Conservation (phyloP, 2,329 filamentous ascomycete species). For the Didymella arachidicola region DNA sequence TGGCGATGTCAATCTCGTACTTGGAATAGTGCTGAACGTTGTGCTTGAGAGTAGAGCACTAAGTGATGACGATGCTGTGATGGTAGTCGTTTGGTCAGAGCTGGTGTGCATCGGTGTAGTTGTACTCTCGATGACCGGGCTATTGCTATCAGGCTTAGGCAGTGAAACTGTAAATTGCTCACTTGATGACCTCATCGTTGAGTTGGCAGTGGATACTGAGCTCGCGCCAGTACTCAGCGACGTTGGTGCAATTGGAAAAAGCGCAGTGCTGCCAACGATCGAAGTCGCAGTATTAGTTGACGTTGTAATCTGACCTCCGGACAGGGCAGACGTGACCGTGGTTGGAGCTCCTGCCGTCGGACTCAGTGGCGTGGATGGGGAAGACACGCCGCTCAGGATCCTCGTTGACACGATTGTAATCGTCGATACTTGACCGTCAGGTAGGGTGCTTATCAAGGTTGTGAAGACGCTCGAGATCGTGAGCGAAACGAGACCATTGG, state of each 20-base stretch:
- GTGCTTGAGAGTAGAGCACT: neutral
- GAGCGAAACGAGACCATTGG: neutral
- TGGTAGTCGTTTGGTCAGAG: neutral
- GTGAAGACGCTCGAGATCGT: constrained; percentile 2
- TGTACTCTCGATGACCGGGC: neutral
- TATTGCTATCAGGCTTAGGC: neutral
- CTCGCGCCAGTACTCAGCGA: neutral
- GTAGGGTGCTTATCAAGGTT: constrained; percentile 8
- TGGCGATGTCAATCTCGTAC: neutral
- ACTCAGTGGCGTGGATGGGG: neutral
- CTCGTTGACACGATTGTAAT: neutral
- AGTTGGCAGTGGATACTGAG: neutral
- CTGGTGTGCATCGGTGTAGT: neutral
- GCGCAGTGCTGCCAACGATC: neutral
- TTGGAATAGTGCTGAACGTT: neutral
- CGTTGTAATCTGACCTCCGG: neutral
- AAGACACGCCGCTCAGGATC: neutral
- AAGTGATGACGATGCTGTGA: neutral
- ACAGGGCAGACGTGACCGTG: neutral
- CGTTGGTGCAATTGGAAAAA: neutral
- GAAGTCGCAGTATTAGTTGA: neutral
- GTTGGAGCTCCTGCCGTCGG: neutral
- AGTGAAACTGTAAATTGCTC: constrained; percentile 18
- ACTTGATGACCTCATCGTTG: neutral
- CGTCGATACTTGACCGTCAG: constrained; percentile 6